phyloP scores from a whole-genome alignment of 768 basidiomycete genomes.

The Paxillus involutus region DNA sequence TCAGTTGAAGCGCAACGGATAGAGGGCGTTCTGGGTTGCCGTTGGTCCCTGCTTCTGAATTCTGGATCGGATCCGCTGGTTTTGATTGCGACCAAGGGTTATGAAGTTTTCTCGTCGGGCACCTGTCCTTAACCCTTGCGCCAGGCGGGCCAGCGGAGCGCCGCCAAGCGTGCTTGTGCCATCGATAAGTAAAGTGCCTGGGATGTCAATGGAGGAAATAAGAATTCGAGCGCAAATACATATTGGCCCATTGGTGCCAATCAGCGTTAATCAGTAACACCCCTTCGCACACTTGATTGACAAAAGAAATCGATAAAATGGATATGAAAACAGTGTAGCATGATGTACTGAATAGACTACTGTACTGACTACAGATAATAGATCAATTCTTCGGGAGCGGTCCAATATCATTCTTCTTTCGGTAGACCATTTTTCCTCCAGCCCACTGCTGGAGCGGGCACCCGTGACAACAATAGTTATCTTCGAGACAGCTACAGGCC shows the following conservation, averaged over 20 bases:
- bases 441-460: constrained; percentile 32
- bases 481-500: constrained; percentile 22
- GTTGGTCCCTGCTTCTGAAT: constrained; percentile 5
- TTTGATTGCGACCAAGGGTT: constrained; percentile 19
- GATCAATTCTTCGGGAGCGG: constrained; percentile 28
- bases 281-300: not conserved
- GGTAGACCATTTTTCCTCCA: constrained; percentile 26
- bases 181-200: not conserved
- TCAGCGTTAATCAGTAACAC: not conserved
- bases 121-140: constrained; percentile 14
- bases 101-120: not conserved
- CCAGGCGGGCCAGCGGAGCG: not conserved
- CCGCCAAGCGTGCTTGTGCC: constrained; percentile 3
- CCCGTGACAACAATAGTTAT: constrained; percentile 24
- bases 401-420: constrained; percentile 24
- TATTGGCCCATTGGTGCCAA: not conserved
- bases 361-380: constrained; percentile 19
- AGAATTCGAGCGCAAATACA: not conserved
- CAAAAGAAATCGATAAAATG: constrained; percentile 17
- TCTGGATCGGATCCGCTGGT: not conserved
- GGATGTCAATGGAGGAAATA: not conserved
- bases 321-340: constrained; percentile 24
- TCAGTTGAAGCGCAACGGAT: constrained; percentile 14
- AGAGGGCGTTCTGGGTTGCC: constrained; percentile 18
- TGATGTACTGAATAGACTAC: constrained; percentile 19